Base-by-base conservation (phyloP, 2,329 filamentous ascomycete genomes). In the Cladosporium oxysporum region DNA sequence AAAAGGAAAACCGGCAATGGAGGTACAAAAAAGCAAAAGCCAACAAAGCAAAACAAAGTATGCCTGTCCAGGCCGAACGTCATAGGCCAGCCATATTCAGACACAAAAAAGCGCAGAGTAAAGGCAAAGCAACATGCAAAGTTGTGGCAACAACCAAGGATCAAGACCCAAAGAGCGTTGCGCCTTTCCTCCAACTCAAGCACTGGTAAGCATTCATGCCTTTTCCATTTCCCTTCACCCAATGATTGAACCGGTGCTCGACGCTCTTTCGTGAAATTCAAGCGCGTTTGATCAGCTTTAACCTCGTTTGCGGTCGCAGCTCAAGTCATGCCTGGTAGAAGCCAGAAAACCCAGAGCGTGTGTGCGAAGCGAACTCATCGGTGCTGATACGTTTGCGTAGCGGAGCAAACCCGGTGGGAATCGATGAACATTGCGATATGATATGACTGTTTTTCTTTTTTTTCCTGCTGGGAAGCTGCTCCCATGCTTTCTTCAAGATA, bases 271-370 rank as follows among this genome's bases (percentile, higher is more conserved):
- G n/a, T 62, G 11, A 16, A 16, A 23, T 33, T 52, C 67, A 65
- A 59, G 64, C 64, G 53, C 67, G 64, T 59, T 68, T 10, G 69
- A 69, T 69, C 71, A 74, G 66, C 73, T 76, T 77, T 71, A 77
- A 77, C 75, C 76, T 77, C 76, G 71, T 55, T 73, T 69, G 57
- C 64, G 66, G 52, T 62, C 35, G 49, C 62, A 28, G 37, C 35
- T 37, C 41, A 29, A 26, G 49, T 33, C 33, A 14, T 50, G 10
- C 28, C 29, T 16, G 21, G 37, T 6, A 37, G 18, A 21, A 21
- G 31, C n/a, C n/a, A 41, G 12, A 21, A 3, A 1, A 26, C 5
- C 41, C 2, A 47, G n/a, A 47, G 10, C n/a, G 6, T 26, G 29
- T 31, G n/a, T 47, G 59, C 59, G 28, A 66, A 41, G 41, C 67